A percentile compares a stretch with the other conserved stretches of the same genome.
These are phyloP conservation scores for Dimargaris verticillata DNA, from an alignment of 192 early-diverging fungal species.

Conservation along the genomic window DNA sequence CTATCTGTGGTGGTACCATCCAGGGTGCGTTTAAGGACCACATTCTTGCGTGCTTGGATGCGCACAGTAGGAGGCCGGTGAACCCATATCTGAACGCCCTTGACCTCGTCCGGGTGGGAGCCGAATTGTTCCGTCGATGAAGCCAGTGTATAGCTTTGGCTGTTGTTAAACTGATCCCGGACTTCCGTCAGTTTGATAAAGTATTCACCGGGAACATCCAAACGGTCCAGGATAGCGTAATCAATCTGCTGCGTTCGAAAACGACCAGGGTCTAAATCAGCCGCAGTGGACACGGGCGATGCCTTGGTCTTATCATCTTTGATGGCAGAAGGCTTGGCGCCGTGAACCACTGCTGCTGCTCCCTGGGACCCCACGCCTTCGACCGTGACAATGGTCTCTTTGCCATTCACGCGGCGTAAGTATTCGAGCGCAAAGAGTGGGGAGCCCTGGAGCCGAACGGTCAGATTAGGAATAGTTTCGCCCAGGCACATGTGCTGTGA, in stretches of 20 bases:
- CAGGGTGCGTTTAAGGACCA: background rate
- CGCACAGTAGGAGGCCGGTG: conserved; percentile 17
- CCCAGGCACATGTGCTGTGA: background rate
- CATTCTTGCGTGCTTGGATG: conserved; percentile 11
- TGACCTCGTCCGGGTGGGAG: conserved; percentile 9
- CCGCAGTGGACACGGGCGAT: conserved; percentile 18
- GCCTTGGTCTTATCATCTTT: conserved; percentile 10
- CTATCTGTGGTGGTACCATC: background rate
- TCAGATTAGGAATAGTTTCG: background rate
- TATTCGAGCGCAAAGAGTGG: background rate
- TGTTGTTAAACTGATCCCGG: conserved; percentile 20
- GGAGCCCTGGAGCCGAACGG: background rate
- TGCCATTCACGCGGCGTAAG: conserved; percentile 9
- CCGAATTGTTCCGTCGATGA: background rate
- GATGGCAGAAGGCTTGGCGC: background rate
- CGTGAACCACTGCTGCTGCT: background rate
- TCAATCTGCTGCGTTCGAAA: too few species aligned
- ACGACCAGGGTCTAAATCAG: conserved; percentile 6
- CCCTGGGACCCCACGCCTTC: background rate
- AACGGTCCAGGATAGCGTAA: conserved; percentile 22
- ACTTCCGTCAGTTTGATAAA: conserved; percentile 22
- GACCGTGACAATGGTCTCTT: conserved; percentile 14
- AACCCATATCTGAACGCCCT: conserved; percentile 11
- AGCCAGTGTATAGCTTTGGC: conserved; percentile 19
- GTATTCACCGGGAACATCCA: conserved; percentile 24